Evolutionary conservation across 441 rosid species (phyloP).

Genomic region (Arabidopsis lyrata): DNA sequence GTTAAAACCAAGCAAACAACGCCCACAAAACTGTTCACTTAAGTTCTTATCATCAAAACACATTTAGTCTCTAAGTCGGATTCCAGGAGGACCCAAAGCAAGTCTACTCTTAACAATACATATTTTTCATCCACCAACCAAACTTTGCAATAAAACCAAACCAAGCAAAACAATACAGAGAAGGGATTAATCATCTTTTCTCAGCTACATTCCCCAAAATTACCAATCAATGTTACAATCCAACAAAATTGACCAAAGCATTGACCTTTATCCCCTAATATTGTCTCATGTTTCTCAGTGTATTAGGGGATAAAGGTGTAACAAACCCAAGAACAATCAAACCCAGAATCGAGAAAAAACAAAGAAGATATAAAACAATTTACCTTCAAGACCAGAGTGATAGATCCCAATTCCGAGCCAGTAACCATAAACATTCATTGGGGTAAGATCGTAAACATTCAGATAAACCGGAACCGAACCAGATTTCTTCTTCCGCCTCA

Average conservation of each 20-base stretch:
- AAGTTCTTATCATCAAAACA: background rate
- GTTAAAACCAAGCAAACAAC: conserved; percentile 13
- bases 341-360: conserved; percentile 7
- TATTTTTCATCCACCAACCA: background rate
- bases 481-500: conserved; percentile 64
- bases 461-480: conserved; percentile 82
- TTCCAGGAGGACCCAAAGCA: conserved; percentile 13
- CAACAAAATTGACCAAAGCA: background rate
- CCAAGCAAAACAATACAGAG: background rate
- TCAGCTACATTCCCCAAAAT: background rate
- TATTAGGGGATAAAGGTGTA: too few relatives aligned
- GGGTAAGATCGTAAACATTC: conserved; percentile 92
- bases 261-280: background rate
- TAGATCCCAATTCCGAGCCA: conserved; percentile 97
- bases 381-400: conserved; percentile 97
- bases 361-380: background rate
- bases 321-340: conserved; percentile 29
- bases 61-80: conserved; percentile 7
- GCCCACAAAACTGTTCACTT: background rate
- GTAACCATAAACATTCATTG: conserved; percentile 89
- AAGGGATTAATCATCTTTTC: background rate
- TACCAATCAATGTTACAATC: background rate
- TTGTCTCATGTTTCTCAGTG: conserved; percentile 9
- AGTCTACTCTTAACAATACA: background rate
- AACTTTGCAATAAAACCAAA: too few relatives aligned